These are phyloP conservation scores for Neofusicoccum parvum DNA, from an alignment of 2,329 filamentous ascomycete species.

Conservation along the genomic window DNA sequence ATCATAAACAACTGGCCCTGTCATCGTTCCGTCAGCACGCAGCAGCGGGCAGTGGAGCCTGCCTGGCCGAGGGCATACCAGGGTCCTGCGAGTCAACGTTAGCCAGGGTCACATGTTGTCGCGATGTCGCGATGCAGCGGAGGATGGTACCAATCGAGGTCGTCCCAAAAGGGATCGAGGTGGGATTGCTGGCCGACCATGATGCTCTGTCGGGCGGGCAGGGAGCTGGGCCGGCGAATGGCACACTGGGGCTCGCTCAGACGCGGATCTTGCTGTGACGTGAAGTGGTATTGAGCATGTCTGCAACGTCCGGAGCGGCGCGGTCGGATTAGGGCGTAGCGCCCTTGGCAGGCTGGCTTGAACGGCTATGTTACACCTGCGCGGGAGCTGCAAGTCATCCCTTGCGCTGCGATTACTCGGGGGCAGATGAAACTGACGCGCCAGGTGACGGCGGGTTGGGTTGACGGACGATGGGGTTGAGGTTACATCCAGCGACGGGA, in stretches of 20 bases:
- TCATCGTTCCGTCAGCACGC: conserved; percentile 29
- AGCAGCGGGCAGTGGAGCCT: conserved; percentile 26
- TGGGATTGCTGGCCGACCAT: conserved; percentile 47
- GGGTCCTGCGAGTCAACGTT: conserved; percentile 44
- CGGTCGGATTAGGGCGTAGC: conserved; percentile 20
- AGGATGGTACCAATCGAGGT: conserved; percentile 68
- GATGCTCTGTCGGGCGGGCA: conserved; percentile 50
- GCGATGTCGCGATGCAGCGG: conserved; percentile 24
- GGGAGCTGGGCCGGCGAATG: conserved; percentile 18
- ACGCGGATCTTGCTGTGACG: conserved; percentile 20
- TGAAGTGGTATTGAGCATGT: conserved; percentile 23
- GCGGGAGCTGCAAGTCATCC: conserved; percentile 20
- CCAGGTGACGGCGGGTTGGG: background rate
- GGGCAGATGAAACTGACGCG: conserved; percentile 3
- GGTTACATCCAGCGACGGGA: conserved; percentile 17
- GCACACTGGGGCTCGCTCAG: conserved; percentile 13
- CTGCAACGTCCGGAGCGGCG: conserved; percentile 21
- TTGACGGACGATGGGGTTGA: conserved; percentile 13
- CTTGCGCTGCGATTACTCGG: conserved; percentile 15
- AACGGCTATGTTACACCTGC: conserved; percentile 20
- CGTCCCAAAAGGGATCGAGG: conserved; percentile 64
- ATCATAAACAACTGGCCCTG: conserved; percentile 78
- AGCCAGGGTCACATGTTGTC: conserved; percentile 36
- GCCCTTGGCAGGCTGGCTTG: conserved; percentile 12
- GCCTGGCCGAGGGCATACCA: conserved; percentile 37